These are phyloP conservation scores for Talaromyces amestolkiae DNA, from an alignment of 2,329 filamentous ascomycete genomes.

Conservation along the genomic window DNA sequence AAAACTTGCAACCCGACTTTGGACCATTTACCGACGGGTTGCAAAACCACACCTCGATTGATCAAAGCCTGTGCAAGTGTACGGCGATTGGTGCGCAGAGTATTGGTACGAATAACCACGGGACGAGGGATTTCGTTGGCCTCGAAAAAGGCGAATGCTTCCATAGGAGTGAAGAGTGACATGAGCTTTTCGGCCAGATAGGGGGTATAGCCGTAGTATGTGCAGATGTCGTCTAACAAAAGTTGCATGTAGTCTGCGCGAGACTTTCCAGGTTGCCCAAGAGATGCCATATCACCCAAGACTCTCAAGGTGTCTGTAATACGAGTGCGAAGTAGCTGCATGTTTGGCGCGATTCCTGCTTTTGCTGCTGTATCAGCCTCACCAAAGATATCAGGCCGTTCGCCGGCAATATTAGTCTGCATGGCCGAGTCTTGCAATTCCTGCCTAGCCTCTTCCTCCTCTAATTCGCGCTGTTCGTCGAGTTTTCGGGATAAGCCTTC, in stretches of 20 bases:
- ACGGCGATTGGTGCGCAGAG: slow-evolving; percentile 70
- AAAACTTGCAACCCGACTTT: slow-evolving; percentile 98
- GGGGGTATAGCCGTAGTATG: slow-evolving; percentile 93
- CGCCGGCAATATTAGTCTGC: slow-evolving; percentile 88
- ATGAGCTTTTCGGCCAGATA: slow-evolving; percentile 96
- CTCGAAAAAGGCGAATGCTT: slow-evolving; percentile 98
- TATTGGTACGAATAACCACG: slow-evolving; percentile 95
- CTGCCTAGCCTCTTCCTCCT: slow-evolving; percentile 77
- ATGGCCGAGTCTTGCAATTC: slow-evolving; percentile 82
- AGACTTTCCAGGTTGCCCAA: slow-evolving; percentile 76
- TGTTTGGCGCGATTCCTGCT: slow-evolving; percentile 73
- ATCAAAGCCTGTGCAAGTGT: slow-evolving; percentile 91
- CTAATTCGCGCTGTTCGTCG: slow-evolving; percentile 71
- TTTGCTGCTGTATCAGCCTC: slow-evolving; percentile 59
- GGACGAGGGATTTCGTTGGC: slow-evolving; percentile 94
- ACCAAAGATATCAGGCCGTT: slow-evolving; percentile 63
- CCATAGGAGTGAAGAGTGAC: slow-evolving; percentile 83
- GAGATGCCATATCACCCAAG: slow-evolving; percentile 79
- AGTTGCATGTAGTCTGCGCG: slow-evolving; percentile 84
- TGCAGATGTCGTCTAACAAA: slow-evolving; percentile 85
- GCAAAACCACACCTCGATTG: slow-evolving; percentile 91
- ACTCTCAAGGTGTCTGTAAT: slow-evolving; percentile 94
- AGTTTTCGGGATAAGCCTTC: slow-evolving; percentile 83
- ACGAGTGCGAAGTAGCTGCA: slow-evolving; percentile 81
- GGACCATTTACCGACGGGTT: slow-evolving; percentile 97